A percentile compares a stretch with the other conserved stretches of the same genome.
These are phyloP conservation scores for Ottelia alismoides DNA, from an alignment of 106 monocot species.

Conservation along the genomic window DNA sequence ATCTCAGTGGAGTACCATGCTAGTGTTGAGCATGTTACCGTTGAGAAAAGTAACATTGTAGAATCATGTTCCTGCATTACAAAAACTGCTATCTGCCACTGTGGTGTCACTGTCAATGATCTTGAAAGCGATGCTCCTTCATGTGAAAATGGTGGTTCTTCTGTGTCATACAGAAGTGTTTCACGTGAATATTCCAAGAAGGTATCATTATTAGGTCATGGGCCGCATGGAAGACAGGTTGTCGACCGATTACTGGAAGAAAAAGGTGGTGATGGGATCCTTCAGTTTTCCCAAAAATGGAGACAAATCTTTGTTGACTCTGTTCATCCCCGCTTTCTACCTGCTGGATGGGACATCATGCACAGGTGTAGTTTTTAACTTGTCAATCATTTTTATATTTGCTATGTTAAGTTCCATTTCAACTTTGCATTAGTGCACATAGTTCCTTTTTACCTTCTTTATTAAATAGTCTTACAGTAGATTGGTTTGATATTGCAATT, in stretches of 20 bases:
- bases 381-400: background rate
- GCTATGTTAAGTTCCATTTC: background rate
- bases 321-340: slow-evolving; percentile 68
- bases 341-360: slow-evolving; percentile 84
- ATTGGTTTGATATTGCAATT: no score
- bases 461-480: no score
- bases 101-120: slow-evolving; percentile 3
- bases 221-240: slow-evolving; percentile 89
- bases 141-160: slow-evolving; percentile 9
- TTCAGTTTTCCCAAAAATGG: slow-evolving; percentile 85
- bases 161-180: background rate
- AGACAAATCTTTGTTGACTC: slow-evolving; percentile 88
- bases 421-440: no score
- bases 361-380: slow-evolving; percentile 49
- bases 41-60: background rate
- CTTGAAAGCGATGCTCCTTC: no score
- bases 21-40: background rate
- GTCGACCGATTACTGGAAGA: slow-evolving; percentile 55
- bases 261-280: slow-evolving; percentile 66
- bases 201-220: slow-evolving; percentile 77
- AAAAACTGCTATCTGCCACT: background rate
- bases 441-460: no score
- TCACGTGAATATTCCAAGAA: slow-evolving; percentile 36
- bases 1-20: background rate
- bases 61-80: background rate